phyloP scores from a whole-genome alignment of 441 rosid genomes.

The Euphorbia celastroides region DNA sequence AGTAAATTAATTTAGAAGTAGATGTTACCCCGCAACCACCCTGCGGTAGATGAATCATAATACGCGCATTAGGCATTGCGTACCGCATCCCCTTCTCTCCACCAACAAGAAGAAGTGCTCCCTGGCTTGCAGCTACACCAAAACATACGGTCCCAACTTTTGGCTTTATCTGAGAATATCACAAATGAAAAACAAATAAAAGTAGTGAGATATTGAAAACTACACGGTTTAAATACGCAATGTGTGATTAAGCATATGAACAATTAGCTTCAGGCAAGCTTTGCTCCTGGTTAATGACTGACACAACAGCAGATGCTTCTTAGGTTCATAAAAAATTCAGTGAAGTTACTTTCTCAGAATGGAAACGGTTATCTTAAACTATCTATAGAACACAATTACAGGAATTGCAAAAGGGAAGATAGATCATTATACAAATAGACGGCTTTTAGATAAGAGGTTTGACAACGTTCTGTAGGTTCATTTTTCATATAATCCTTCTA shows the following conservation, averaged over 20 bases:
- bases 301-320: background rate
- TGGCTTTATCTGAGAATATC: conserved; percentile 64
- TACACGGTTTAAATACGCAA: background rate
- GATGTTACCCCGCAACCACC: conserved; percentile 78
- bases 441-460: no score
- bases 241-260: background rate
- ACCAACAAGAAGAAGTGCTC: conserved; percentile 83
- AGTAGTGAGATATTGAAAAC: background rate
- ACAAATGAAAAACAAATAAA: background rate
- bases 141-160: conserved; percentile 91
- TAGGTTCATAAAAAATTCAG: background rate
- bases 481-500: background rate
- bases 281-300: background rate
- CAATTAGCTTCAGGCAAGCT: background rate
- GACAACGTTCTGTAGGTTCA: background rate
- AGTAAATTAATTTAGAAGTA: conserved; percentile 13
- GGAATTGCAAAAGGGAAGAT: background rate
- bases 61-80: conserved; percentile 91
- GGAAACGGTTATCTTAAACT: conserved; percentile 5
- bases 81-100: conserved; percentile 97
- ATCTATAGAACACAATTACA: background rate
- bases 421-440: no score
- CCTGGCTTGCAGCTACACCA: conserved; percentile 96
- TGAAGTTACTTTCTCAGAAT: background rate
- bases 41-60: conserved; percentile 89